These are phyloP conservation scores for Gastrodia elata DNA, from an alignment of 106 monocot species.

Conservation along the genomic window DNA sequence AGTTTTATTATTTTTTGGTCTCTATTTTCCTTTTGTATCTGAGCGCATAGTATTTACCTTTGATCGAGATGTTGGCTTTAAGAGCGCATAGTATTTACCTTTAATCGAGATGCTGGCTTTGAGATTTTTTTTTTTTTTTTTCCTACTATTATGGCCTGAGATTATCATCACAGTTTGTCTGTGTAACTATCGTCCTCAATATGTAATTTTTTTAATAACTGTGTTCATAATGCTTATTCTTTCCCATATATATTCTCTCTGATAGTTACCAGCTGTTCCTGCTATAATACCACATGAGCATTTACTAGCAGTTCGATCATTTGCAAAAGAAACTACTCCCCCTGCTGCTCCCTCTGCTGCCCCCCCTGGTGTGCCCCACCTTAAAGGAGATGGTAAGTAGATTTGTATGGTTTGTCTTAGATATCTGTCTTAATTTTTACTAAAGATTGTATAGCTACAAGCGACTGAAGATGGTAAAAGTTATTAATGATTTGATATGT, in stretches of 20 bases:
- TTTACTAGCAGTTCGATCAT: constrained; percentile 31
- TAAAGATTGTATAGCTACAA: neutral
- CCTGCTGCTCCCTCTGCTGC: constrained; percentile 35
- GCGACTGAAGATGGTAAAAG: neutral
- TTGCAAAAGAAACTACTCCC: constrained; percentile 70
- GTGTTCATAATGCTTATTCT: neutral
- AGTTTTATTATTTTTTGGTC: neutral
- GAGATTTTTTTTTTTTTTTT: neutral
- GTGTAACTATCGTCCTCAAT: neutral
- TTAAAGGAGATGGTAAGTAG: constrained; percentile 75
- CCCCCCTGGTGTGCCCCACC: constrained; percentile 29
- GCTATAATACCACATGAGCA: constrained; percentile 40
- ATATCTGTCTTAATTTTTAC: neutral
- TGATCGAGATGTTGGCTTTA: too few species aligned
- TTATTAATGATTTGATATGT: neutral
- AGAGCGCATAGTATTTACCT: too few species aligned
- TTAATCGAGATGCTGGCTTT: too few species aligned
- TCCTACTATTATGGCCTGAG: neutral
- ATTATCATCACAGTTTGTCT: neutral
- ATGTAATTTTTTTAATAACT: neutral
- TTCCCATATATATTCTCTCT: constrained; percentile 1
- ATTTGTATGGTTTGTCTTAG: neutral
- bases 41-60: too few species aligned
- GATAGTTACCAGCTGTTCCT: constrained; percentile 53
- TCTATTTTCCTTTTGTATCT: too few species aligned